Evolutionary conservation across 2,329 filamentous ascomycete genomes (phyloP).

Genomic region (Metarhizium robertsii): DNA sequence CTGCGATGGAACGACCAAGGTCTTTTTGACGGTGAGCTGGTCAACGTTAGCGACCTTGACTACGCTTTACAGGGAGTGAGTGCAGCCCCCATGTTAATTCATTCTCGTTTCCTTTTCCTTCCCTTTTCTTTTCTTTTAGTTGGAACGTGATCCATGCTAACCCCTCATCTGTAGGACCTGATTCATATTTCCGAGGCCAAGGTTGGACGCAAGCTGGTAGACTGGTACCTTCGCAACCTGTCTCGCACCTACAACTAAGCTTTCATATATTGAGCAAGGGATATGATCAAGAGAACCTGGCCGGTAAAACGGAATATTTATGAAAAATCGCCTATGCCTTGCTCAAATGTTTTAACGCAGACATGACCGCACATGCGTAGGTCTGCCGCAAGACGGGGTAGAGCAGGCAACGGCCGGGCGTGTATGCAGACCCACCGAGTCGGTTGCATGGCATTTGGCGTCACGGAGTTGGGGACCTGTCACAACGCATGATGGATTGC

Average conservation of each 20-base stretch:
- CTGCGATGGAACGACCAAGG: slow-evolving; percentile 84
- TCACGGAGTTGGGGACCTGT: slow-evolving; percentile 28
- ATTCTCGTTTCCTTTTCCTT: not conserved
- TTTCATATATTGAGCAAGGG: not conserved
- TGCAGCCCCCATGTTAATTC: slow-evolving; percentile 16
- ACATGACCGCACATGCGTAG: not conserved
- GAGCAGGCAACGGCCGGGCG: not conserved
- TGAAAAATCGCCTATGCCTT: not conserved
- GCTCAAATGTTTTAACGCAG: not conserved
- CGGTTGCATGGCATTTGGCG: slow-evolving; percentile 30
- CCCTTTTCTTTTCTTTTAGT: not conserved
- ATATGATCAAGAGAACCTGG: not conserved
- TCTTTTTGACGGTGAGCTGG: slow-evolving; percentile 81
- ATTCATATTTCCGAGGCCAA: slow-evolving; percentile 99
- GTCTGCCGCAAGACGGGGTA: not conserved
- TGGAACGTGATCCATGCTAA: slow-evolving; percentile 14
- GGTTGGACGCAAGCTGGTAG: slow-evolving; percentile 91
- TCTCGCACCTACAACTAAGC: slow-evolving; percentile 73
- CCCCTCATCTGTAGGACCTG: slow-evolving; percentile 53
- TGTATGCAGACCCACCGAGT: slow-evolving; percentile 21
- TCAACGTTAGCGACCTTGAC: slow-evolving; percentile 91
- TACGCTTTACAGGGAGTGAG: slow-evolving; percentile 90
- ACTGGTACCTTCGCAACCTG: slow-evolving; percentile 98
- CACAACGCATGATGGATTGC: not conserved
- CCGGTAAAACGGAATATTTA: not conserved